Base-by-base conservation (phyloP, 1,284 basidiomycete species). In the Moesziomyces globuligerus region DNA sequence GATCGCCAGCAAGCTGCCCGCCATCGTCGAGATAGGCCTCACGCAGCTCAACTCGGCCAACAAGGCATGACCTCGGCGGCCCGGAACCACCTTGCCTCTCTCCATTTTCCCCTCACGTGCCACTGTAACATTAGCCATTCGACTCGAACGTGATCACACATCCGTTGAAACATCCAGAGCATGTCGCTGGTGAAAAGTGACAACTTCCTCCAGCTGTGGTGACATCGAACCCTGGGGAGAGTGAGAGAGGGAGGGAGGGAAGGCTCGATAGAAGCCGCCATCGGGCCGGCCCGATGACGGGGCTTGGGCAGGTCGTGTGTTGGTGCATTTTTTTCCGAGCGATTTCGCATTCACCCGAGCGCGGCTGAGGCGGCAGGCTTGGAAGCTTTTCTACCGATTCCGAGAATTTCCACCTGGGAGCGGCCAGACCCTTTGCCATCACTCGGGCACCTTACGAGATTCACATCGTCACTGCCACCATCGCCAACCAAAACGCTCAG, bases 1-100 rank as follows among this genome's bases (percentile, higher is more conserved):
- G 81, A 85, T 95, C 80, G 91, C 91, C 3, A 85, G 86, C 90
- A 50, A 68, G 54, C 75, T 66, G 59, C 83, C 61, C 25, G 76
- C 43, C 48, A 67, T 82, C 34, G 69, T 82, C 29, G 80, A 82
- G 49, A 70, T 76, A 26, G 76, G 72, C 3, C 57, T 68, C 21
- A 70, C 66, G 11, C 66, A 69, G 48, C 66, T 69, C 28, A 37
- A 58, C 48, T 41, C 59, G 21, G 26, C 48, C 34, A 62, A 47
- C 54, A 62, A 69, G 44, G 59, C 54, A 47, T 69, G 36, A 61
- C 28, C 20, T 24, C 7, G 3, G 32, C 24, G 11, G 13, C 7
- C 40, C 21, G n/a, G n/a, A n/a, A n/a, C n/a, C 13, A 39, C 20
- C 20, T 26, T 18, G 39, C 17, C 45, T 21, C 24, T 34, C 53